Percentiles rank a stretch among this genome's conserved stretches.
These are phyloP conservation scores for Amanita exitialis DNA, from an alignment of 768 basidiomycete genomes.

Conservation along the genomic window DNA sequence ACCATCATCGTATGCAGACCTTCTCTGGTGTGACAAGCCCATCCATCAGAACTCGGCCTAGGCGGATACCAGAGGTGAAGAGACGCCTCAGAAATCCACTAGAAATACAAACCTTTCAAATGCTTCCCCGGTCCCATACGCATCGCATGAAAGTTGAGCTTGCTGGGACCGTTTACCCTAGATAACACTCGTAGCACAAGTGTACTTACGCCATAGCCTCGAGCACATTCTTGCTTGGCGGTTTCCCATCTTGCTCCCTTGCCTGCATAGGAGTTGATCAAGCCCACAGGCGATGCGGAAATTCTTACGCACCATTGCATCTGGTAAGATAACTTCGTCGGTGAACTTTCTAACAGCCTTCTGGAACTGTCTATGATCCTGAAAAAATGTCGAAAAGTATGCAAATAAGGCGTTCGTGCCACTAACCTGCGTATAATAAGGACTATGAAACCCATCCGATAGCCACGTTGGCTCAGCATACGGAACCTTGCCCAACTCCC, in stretches of 20 bases:
- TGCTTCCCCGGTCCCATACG: slow-evolving; percentile 91
- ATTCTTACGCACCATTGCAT: slow-evolving; percentile 26
- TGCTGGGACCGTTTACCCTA: slow-evolving; percentile 31
- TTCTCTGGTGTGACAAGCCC: slow-evolving; percentile 77
- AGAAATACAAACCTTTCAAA: slow-evolving; percentile 33
- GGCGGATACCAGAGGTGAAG: neutral
- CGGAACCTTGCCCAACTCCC: slow-evolving; percentile 70
- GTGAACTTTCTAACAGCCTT: slow-evolving; percentile 58
- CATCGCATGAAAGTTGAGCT: slow-evolving; percentile 79
- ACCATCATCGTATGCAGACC: slow-evolving; percentile 21
- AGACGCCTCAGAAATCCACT: neutral
- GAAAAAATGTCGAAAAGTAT: slow-evolving; percentile 11
- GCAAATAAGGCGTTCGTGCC: slow-evolving; percentile 18
- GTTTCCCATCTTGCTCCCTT: slow-evolving; percentile 86
- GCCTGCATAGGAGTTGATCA: slow-evolving; percentile 34
- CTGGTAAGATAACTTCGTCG: slow-evolving; percentile 59
- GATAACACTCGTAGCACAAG: slow-evolving; percentile 30
- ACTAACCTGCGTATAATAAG: slow-evolving; percentile 64
- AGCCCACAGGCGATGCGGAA: neutral
- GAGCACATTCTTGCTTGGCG: slow-evolving; percentile 65
- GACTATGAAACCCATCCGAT: slow-evolving; percentile 57
- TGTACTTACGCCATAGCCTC: slow-evolving; percentile 58
- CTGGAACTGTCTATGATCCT: slow-evolving; percentile 59
- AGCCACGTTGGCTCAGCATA: slow-evolving; percentile 89
- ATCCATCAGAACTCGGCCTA: slow-evolving; percentile 64